Base-by-base conservation (phyloP, 352 stramenopile genomes). In the Elongisporangium senticosum region DNA sequence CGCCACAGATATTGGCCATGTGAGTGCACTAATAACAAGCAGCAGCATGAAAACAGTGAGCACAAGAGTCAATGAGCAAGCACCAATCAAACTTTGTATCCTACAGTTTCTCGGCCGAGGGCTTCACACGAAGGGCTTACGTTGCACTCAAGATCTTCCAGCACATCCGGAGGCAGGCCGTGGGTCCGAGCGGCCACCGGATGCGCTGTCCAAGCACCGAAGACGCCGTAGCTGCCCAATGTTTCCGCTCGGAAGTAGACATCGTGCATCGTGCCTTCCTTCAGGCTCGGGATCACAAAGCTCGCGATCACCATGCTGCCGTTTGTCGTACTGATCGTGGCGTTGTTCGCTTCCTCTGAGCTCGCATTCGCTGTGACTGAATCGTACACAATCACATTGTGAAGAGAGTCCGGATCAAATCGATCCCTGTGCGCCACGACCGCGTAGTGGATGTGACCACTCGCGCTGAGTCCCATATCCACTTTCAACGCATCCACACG, bases 181-280 rank as follows among this genome's bases (percentile, higher is more conserved):
- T 92, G 82, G 0, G 82, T 92, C 5, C 67, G 65, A 20, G 77
- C 77, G 4, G 69, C 77, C 37, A 84, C 60, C 1, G 77, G 65
- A 22, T 80, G 62, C 8, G 53, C 54, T 24, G 74, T 71, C 82
- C 82, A 92, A 5, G 76, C 57, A 24, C 84, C 74, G 40, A 88
- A 73, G 14, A 94, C 85, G 2, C 85, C 85, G 22, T 67, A 74
- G 50, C 83, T 93, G 26, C 77, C 63, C n/a, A 93, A 70, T 1
- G 83, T 91, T 71, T 94, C 85, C 1, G 78, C 61, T 7, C 81
- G 71, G 24, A 94, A 69, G 72, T 86, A 94, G 37, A 94, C 58
- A 28, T 90, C 79, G 53, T 93, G 90, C 8, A 68, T 54, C 2
- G 71, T 90, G 19, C 77, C 78, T 49, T 86, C 77, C 3, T 63